Percentiles rank a stretch among this genome's conserved stretches.
phyloP scores from a whole-genome alignment of 176 grass and related monocot species.

The Aegilops longissima region DNA sequence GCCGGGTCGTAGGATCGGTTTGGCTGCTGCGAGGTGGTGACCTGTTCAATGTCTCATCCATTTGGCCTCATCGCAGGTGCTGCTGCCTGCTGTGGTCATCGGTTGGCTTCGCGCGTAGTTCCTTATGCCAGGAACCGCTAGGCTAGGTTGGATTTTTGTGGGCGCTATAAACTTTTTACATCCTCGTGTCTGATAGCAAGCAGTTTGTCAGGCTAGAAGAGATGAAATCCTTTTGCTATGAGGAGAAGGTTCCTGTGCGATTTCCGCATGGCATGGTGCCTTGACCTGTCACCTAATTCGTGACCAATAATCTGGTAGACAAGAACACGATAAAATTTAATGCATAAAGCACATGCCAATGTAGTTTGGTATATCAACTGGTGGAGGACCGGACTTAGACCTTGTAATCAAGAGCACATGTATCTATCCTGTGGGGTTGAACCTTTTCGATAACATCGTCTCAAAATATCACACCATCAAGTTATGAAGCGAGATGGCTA shows the following conservation, averaged over 20 bases:
- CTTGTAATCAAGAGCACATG: not conserved
- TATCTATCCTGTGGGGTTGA: not conserved
- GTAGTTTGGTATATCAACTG: not conserved
- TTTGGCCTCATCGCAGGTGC: not conserved
- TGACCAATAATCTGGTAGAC: not conserved
- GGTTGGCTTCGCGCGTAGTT: not conserved
- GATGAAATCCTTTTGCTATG: not conserved
- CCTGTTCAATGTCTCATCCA: not conserved
- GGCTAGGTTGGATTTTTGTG: not conserved
- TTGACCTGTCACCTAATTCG: constrained; percentile 20
- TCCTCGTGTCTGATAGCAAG: not conserved
- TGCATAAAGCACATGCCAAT: not conserved
- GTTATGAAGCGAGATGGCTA: not conserved
- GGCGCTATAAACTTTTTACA: not conserved
- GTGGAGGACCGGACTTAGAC: not conserved
- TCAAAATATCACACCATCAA: not conserved
- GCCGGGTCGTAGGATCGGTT: not conserved
- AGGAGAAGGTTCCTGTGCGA: not conserved
- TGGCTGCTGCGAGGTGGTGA: not conserved
- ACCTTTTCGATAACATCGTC: not conserved
- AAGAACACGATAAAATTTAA: constrained; percentile 22
- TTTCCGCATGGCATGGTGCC: not conserved
- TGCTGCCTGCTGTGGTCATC: not conserved
- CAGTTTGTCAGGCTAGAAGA: not conserved
- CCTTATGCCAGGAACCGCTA: not conserved